Evolutionary conservation across 1,139 yeast species (phyloP), one percentile per base, ranked within the genome.

Genomic region (Saccharomyces hybrid): DNA sequence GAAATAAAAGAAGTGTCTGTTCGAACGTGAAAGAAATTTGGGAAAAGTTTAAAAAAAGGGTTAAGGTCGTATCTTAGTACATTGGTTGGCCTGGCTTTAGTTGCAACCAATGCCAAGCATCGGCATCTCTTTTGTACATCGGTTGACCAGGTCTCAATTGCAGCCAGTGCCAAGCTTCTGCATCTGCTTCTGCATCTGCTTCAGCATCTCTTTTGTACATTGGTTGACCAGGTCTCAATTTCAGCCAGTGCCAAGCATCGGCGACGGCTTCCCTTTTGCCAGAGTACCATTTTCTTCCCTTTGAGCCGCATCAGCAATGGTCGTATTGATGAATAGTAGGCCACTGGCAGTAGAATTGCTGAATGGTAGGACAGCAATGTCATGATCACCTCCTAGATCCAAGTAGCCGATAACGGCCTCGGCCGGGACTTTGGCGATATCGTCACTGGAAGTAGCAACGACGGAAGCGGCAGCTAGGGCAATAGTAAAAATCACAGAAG

Each of bases 151-250:
- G 56, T 47, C 51, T 55, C 34, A 66, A 55, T 11, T 54, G 54
- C 9, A 67, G 51, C 69, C 69, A 67, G 48, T 63, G 64, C 69
- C 69, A 65, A 14, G 70, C 66, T 14, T 59, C 61, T 12, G 67
- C 66, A 2, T 56, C 55, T 12, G 67, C 66, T 2, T 56, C 55
- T n/a, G 64, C 61, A 26, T 56, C 57, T 12, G 66, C 64, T 9
- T 48, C 49, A n/a, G 56, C 58, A 16, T 55, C 56, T 55, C 65
- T 57, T 53, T 62, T 60, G 56, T 59, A 65, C 54, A 65, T 51
- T 47, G 69, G 68, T 54, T 64, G 67, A 44, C 69, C 69, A 29
- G 58, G 56, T 47, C 51, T 55, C 34, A 66, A 55, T 8, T 54
- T 55, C 11, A 67, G 51, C 69, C 69, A 67, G 47, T 63, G 64